phyloP scores from a whole-genome alignment of 352 stramenopile species.

The Globisporangium orthogonon region DNA sequence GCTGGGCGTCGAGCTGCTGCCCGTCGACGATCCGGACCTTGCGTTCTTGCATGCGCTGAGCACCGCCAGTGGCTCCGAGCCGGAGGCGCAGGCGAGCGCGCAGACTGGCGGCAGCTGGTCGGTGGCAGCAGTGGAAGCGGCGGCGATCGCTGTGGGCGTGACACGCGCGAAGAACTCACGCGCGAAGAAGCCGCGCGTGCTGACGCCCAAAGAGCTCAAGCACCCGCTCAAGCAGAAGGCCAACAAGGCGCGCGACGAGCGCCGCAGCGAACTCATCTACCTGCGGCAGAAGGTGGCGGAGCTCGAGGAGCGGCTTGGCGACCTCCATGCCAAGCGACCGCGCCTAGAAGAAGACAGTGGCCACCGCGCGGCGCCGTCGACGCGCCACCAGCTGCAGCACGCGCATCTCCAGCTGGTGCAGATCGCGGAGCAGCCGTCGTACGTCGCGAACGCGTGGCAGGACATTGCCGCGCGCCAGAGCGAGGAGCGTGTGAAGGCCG shows the following conservation, averaged over 20 bases:
- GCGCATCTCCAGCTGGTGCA: not conserved
- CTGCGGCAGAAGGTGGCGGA: conserved; percentile 25
- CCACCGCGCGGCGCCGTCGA: not conserved
- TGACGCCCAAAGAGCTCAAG: not conserved
- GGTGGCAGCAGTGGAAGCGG: too few species aligned
- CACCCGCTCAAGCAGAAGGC: not conserved
- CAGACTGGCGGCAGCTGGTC: too few species aligned
- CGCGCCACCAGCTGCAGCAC: not conserved
- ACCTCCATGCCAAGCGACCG: not conserved
- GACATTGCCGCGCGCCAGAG: conserved; percentile 4
- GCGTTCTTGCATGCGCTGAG: too few species aligned
- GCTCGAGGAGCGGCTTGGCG: conserved; percentile 16
- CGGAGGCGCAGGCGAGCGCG: too few species aligned
- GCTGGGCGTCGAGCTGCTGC: too few species aligned
- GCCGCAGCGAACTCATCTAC: conserved; percentile 26
- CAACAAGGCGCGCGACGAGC: conserved; percentile 33
- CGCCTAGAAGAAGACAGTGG: not conserved
- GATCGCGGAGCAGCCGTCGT: not conserved
- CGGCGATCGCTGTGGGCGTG: too few species aligned
- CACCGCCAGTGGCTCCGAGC: too few species aligned
- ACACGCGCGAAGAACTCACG: too few species aligned
- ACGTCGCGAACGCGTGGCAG: not conserved
- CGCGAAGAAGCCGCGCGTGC: not conserved
- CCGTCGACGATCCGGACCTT: too few species aligned
- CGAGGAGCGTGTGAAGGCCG: conserved; percentile 30